These are phyloP conservation scores for Pseudogymnoascus sp. DNA, from an alignment of 2,329 filamentous ascomycete species.

Conservation along the genomic window DNA sequence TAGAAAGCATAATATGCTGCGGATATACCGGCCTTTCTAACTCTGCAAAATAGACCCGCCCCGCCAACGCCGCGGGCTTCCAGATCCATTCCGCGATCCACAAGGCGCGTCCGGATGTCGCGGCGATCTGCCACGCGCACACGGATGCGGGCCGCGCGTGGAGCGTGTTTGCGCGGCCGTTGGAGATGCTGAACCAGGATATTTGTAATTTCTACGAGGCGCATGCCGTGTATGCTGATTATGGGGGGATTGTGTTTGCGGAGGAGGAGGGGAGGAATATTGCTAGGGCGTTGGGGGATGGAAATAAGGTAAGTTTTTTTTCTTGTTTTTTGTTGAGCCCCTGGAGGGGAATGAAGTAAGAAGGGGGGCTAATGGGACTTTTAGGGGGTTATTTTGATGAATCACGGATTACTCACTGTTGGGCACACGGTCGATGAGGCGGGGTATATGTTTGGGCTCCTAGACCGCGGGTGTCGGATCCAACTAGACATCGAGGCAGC, in stretches of 20 bases:
- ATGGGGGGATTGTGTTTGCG: conserved; percentile 54
- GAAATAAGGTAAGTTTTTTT: conserved; percentile 31
- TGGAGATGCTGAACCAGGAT: conserved; percentile 66
- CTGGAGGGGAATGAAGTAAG: background rate
- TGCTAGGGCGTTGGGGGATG: conserved; percentile 52
- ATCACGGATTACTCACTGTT: conserved; percentile 65
- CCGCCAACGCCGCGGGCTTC: conserved; percentile 61
- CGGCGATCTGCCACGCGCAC: conserved; percentile 63
- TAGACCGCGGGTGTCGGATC: conserved; percentile 61
- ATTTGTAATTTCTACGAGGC: conserved; percentile 56
- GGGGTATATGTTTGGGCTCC: conserved; percentile 58
- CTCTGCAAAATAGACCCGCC: conserved; percentile 31
- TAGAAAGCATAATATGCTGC: too few species aligned
- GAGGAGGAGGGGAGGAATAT: conserved; percentile 58
- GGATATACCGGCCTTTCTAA: background rate
- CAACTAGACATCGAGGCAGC: conserved; percentile 63
- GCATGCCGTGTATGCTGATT: conserved; percentile 56
- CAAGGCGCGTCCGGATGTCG: conserved; percentile 55
- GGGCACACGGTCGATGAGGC: conserved; percentile 67
- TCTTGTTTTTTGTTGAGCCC: background rate
- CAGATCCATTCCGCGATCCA: conserved; percentile 62
- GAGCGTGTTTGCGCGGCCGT: conserved; percentile 52
- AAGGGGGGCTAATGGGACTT: background rate
- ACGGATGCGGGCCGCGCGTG: conserved; percentile 59
- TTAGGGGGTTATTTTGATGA: conserved; percentile 55